Evolutionary conservation across 176 grass and related monocot species (phyloP).

Genomic region (Triticum urartu): DNA sequence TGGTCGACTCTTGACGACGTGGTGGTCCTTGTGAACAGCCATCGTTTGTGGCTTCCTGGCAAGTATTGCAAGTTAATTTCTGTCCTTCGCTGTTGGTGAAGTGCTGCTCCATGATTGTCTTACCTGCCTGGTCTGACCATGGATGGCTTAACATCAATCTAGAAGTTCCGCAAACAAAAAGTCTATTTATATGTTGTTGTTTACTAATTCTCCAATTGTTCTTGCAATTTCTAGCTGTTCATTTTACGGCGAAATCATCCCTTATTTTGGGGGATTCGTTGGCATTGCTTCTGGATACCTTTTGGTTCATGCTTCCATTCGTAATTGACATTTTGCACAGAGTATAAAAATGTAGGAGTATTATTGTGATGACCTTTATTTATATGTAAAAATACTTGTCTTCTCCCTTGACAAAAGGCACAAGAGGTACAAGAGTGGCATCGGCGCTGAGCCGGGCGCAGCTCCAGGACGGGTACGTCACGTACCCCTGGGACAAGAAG

Average conservation of each 20-base stretch:
- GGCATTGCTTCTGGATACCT: too few relatives aligned
- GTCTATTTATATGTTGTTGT: neutral
- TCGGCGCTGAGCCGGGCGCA: slow-evolving; percentile 68
- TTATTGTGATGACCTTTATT: neutral
- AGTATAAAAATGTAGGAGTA: neutral
- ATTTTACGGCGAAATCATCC: neutral
- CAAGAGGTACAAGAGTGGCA: slow-evolving; percentile 59
- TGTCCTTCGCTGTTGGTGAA: neutral
- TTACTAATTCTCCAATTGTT: neutral
- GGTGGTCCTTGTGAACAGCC: neutral
- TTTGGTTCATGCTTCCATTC: neutral
- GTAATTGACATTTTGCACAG: neutral
- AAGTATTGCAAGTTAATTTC: neutral
- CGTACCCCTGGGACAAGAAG: slow-evolving; percentile 76
- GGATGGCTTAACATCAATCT: neutral
- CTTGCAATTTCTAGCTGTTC: neutral
- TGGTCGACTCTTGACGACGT: slow-evolving; percentile 34
- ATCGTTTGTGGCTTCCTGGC: neutral
- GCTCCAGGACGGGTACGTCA: slow-evolving; percentile 68
- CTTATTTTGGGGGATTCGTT: too few relatives aligned
- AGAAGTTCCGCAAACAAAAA: neutral
- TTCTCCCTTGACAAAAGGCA: slow-evolving; percentile 33
- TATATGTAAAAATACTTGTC: neutral
- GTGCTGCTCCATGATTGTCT: neutral
- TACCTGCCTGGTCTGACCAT: neutral